Evolutionary conservation across 2,329 filamentous ascomycete genomes (phyloP).

Genomic region (Aspergillus transmontanensis): DNA sequence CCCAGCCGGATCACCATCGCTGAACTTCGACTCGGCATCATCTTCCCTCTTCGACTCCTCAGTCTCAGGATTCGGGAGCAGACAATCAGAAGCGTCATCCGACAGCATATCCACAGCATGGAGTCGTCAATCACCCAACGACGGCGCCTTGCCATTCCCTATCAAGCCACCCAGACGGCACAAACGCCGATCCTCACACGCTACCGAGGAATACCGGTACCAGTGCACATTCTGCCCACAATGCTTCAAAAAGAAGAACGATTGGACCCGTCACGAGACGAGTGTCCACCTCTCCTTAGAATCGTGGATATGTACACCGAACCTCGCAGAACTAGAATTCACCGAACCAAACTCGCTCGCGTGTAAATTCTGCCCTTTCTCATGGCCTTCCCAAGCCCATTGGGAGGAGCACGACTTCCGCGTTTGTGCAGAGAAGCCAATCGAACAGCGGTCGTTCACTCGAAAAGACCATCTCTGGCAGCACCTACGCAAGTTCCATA

Average conservation of each 20-base stretch:
- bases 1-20: constrained; percentile 12
- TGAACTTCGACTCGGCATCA: constrained; percentile 28
- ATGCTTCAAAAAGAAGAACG: constrained; percentile 53
- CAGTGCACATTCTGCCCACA: constrained; percentile 55
- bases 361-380: constrained; percentile 54
- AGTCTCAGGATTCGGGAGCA: constrained; percentile 33
- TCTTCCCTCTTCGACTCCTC: constrained; percentile 34
- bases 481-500: constrained; percentile 58
- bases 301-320: constrained; percentile 40
- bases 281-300: constrained; percentile 53
- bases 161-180: constrained; percentile 7
- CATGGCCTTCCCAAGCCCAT: constrained; percentile 49
- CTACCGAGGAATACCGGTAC: constrained; percentile 23
- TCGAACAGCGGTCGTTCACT: constrained; percentile 56
- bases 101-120: constrained; percentile 36
- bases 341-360: background rate
- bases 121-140: constrained; percentile 34
- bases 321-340: constrained; percentile 19
- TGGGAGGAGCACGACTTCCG: constrained; percentile 56
- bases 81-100: constrained; percentile 33
- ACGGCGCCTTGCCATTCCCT: constrained; percentile 23
- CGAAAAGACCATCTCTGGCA: constrained; percentile 61
- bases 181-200: background rate
- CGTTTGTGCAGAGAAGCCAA: constrained; percentile 55
- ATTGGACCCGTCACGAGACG: constrained; percentile 55